Conservation (phyloP, 495 filamentous ascomycete genomes). For the Xylaria acuta region DNA sequence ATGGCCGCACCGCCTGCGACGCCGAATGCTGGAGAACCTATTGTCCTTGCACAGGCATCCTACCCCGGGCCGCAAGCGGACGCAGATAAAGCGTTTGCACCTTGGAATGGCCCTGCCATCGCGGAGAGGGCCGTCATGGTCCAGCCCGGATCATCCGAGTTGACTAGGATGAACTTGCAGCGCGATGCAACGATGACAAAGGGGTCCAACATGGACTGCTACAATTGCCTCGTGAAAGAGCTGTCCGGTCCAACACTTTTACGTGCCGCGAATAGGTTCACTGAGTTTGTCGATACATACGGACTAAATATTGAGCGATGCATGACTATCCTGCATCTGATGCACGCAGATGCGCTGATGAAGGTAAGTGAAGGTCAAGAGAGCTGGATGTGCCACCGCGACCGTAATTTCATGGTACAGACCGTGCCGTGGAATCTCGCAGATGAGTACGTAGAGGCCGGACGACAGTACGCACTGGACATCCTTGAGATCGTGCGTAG, state of each 20-base stretch:
- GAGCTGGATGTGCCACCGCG: slow-evolving; percentile 25
- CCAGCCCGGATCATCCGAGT: slow-evolving; percentile 20
- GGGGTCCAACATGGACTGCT: slow-evolving; percentile 25
- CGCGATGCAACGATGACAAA: slow-evolving; percentile 24
- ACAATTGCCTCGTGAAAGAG: slow-evolving; percentile 11
- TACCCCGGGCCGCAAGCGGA: slow-evolving; percentile 28
- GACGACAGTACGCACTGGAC: slow-evolving; percentile 18
- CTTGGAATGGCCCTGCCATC: slow-evolving; percentile 22
- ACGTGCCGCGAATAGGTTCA: slow-evolving; percentile 16
- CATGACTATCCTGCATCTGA: not conserved
- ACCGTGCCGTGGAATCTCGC: slow-evolving; percentile 15
- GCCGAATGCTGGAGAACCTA: slow-evolving; percentile 23
- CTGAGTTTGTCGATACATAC: slow-evolving; percentile 24
- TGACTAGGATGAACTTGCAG: slow-evolving; percentile 22
- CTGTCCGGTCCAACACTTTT: slow-evolving; percentile 13
- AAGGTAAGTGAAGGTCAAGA: slow-evolving; percentile 5
- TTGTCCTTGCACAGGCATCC: slow-evolving; percentile 23
- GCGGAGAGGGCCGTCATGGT: slow-evolving; percentile 22
- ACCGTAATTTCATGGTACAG: slow-evolving; percentile 24
- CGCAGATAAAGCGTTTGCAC: slow-evolving; percentile 21
- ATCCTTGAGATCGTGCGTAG: slow-evolving; percentile 32
- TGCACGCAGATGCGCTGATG: slow-evolving; percentile 5
- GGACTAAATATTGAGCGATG: not conserved
- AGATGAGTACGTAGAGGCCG: slow-evolving; percentile 17
- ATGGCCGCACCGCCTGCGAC: slow-evolving; percentile 17